Percentiles rank a stretch among this genome's conserved stretches.
phyloP scores from a whole-genome alignment of 202 grass and related monocot genomes.

The Dendrocalamus latiflorus region DNA sequence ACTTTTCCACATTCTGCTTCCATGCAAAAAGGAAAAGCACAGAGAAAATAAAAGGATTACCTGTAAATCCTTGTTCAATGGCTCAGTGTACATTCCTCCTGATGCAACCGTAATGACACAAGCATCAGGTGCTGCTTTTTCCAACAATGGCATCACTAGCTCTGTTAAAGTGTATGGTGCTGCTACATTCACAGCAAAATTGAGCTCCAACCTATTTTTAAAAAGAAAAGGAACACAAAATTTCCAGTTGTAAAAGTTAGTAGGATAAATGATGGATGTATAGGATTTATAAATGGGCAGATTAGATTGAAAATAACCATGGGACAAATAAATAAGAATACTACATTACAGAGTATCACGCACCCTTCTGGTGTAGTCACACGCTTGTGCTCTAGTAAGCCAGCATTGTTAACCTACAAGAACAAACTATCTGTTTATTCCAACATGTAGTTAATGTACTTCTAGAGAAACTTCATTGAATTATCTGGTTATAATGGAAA shows the following conservation, averaged over 20 bases:
- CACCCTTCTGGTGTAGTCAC: constrained; percentile 71
- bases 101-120: too few species aligned
- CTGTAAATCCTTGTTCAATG: constrained; percentile 72
- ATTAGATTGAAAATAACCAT: background rate
- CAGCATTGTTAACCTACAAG: constrained; percentile 92
- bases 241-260: background rate
- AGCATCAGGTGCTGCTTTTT: constrained; percentile 79
- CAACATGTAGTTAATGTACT: background rate
- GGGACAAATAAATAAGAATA: background rate
- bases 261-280: background rate
- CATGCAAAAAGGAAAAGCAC: background rate
- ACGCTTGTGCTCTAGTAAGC: constrained; percentile 68
- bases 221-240: background rate
- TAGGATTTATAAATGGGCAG: background rate
- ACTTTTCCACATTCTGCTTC: background rate
- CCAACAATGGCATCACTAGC: constrained; percentile 64
- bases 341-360: background rate
- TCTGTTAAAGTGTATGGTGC: constrained; percentile 78
- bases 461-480: constrained; percentile 10
- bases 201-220: constrained; percentile 62
- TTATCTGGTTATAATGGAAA: constrained; percentile 3
- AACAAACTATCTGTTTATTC: background rate
- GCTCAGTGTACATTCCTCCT: background rate
- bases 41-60: constrained; percentile 17
- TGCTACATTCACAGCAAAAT: constrained; percentile 89